Evolutionary conservation across 192 early-diverging fungal species (phyloP).

Genomic region (Backusella sp.): DNA sequence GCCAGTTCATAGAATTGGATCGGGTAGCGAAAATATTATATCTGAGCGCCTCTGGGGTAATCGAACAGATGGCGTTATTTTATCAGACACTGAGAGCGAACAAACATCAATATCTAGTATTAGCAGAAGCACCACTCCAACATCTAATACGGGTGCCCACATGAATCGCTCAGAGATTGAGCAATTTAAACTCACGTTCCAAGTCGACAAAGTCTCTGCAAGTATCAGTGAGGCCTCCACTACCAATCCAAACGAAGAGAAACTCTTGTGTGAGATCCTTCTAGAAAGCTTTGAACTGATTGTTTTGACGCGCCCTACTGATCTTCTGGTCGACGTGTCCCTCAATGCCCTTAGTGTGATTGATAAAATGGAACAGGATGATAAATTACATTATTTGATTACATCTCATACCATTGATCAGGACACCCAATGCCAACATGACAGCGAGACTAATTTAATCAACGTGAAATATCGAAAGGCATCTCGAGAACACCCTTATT

Average conservation of each 20-base stretch:
- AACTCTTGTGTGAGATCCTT: constrained; percentile 58
- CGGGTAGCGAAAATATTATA: background rate
- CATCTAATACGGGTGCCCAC: background rate
- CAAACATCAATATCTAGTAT: background rate
- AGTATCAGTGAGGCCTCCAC: constrained; percentile 55
- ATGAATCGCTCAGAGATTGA: background rate
- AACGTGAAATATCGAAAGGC: constrained; percentile 60
- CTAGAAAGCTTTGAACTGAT: constrained; percentile 70
- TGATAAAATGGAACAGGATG: constrained; percentile 54
- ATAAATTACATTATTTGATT: constrained; percentile 59
- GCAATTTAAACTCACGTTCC: constrained; percentile 52
- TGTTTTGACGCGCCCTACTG: constrained; percentile 66
- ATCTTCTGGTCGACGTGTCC: constrained; percentile 69
- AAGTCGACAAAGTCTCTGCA: constrained; percentile 64
- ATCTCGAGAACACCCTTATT: constrained; percentile 61
- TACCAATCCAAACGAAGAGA: constrained; percentile 43
- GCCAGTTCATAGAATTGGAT: background rate
- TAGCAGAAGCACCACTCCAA: background rate
- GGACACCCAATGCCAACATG: constrained; percentile 28
- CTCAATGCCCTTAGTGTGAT: constrained; percentile 75
- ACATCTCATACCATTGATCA: constrained; percentile 43
- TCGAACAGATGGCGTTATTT: background rate
- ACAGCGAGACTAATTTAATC: constrained; percentile 39
- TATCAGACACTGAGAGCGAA: constrained; percentile 12
- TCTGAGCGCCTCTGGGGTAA: background rate